Evolutionary conservation across 2,329 filamentous ascomycete genomes (phyloP), one percentile per base, ranked within the genome.

Genomic region (Gaeumannomyces tritici): DNA sequence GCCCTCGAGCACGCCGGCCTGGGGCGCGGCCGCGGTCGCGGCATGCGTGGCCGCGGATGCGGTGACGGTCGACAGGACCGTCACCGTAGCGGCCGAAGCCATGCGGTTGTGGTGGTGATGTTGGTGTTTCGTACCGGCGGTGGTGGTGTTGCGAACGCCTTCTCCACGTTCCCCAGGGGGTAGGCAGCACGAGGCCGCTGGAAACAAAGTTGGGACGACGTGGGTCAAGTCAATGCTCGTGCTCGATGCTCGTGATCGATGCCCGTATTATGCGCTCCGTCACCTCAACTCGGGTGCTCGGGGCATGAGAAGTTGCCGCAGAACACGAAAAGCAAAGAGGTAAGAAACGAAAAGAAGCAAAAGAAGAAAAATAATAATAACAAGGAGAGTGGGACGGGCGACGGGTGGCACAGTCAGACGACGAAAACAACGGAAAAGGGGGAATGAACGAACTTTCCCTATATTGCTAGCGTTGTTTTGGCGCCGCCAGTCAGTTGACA

Each of bases 1-100:
- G 61, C 84, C 84, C 68, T 89, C 86, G 35, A 90, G 76, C 58
- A 90, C 80, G 65, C 88, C 87, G 62, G 70, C 67, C 66, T 74
- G 72, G 21, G 69, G 63, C 4, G 70, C 54, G 21, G 67, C 71
- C 5, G 65, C 54, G 11, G 64, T 21, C 12, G 64, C 60, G 59
- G 80, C 83, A 69, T 65, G 47, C n/a, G 59, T 47, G 1, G 66
- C 58, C 12, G 62, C 57, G 9, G 62, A 61, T 51, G 64, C 62
- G 56, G 62, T n/a, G 54, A 64, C 42, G 12, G 65, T 64, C 51
- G 65, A 63, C 35, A 65, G 12, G n/a, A 63, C 55, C 8, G 65
- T 65, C 31, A 62, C 59, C 31, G 66, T 64, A 26, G 66, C 64
- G 11, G 64, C 63, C 31, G 67, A 67, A 27, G 69, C 67, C 69